Evolutionary conservation across 768 basidiomycete species (phyloP), one percentile per base, ranked within the genome.

Genomic region (Serendipita sp.): DNA sequence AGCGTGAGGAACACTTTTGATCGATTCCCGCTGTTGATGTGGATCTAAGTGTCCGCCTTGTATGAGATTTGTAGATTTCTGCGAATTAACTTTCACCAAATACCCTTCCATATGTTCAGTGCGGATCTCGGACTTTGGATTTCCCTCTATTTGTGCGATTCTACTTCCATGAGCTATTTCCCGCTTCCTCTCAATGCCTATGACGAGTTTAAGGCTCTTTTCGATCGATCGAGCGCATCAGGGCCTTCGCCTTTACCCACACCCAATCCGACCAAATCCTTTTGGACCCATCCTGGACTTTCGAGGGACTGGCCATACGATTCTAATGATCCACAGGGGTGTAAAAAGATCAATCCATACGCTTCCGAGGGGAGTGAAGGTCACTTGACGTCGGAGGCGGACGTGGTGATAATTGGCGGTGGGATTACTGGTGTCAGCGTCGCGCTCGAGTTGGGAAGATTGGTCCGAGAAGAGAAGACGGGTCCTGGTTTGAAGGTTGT

Each of bases 11-110:
- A 93, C 72, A 81, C 85, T 28, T 94, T 89, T 76, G 89, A 89
- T 72, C 83, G 89, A 58, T 88, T 91, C 72, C 83, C 87, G 13
- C 72, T 94, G 68, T 88, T 89, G 72, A 84, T 85, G 74, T 92
- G 91, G 75, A 84, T 94, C 69, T 93, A 65, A 63, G 34, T n/a
- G 16, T n/a, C 18, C n/a, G 5, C 48, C 48, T 5, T 51, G 48
- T 51, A 51, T 16, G n/a, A 18, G 5, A 16, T 32, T 51, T 51
- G 48, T 18, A 51, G 8, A 41, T 41, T 41, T 41, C 13, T 41
- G 38, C 38, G 38, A 41, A 41, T 41, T 41, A 23, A 23, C 23
- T 23, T 23, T 23, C 23, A 23, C 23, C 23, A 23, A 23, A 23
- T 23, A 23, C 23, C 23, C 23, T 23, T 23, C 23, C 23, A 23